Base-by-base conservation (phyloP, 164 flowering plant species). In the Houttuynia cordata region DNA sequence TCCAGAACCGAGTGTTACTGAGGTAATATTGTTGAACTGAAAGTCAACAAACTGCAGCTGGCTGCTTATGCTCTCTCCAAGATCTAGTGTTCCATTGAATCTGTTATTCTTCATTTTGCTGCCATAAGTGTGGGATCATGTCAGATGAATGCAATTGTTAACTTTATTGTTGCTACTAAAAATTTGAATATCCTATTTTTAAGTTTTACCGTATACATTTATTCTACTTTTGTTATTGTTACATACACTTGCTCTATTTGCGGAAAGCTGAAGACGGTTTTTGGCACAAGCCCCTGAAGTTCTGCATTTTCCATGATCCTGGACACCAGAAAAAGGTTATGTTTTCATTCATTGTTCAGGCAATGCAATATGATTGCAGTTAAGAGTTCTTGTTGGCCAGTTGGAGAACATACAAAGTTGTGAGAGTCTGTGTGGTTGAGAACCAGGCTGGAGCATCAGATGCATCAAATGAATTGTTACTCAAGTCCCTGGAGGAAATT, bases 391-490 rank as follows among this genome's bases (percentile, higher is more conserved):
- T 10, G 53, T 30, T 18, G 23, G 47, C 13, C 42, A n/a, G 3
- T 24, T 34, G 39, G 47, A 56, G n/a, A 63, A 75, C 93, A 80
- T 71, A 94, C 97, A 94, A 54, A 42, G 96, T 87, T 45, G 91
- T 94, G 30, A 94, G 87, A 23, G 96, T 79, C 37, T 68, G 60
- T 71, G 84, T 59, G 39, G 80, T 85, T 56, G 95, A 79, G 75
- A 94, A 83, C 99, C 99, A 94, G 45, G 52, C 56, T 10, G 99
- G 99, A 71, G 87, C 84, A 56, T 66, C 79, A 30, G 97, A 76
- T 63, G 70, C 50, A 25, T 65, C 78, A 67, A 94, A 94, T 10
- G 76, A 71, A 63, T 94, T 91, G 78, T 81, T 81, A 75, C 99
- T 88, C 62, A 94, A 73, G 77, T 94, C 99, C 72, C 97, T 94